A percentile compares a stretch with the other conserved stretches of the same genome.
Evolutionary conservation across 441 rosid genomes (phyloP).

Genomic region (Pelargonium myrrhifolium): DNA sequence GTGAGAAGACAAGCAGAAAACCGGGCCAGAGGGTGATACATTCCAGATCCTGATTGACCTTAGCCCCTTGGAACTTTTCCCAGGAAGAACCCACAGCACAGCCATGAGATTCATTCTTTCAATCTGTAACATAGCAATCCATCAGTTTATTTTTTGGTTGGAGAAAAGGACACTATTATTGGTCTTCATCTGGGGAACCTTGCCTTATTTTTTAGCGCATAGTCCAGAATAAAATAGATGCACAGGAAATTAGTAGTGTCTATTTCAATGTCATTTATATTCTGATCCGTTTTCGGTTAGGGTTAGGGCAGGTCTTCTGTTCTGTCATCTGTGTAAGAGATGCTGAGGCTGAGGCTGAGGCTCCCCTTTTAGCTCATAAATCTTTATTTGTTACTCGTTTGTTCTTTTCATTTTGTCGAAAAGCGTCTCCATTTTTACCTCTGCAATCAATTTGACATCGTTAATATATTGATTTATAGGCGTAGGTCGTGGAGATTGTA

Average conservation of each 20-base stretch:
- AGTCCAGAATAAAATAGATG: slow-evolving; percentile 26
- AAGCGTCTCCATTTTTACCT: slow-evolving; percentile 19
- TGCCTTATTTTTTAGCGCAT: slow-evolving; percentile 29
- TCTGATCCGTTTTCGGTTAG: background rate
- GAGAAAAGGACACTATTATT: slow-evolving; percentile 29
- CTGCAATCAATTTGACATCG: slow-evolving; percentile 21
- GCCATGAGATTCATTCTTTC: slow-evolving; percentile 58
- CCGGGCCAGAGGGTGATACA: slow-evolving; percentile 20
- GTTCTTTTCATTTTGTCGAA: slow-evolving; percentile 21
- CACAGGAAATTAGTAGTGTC: slow-evolving; percentile 17
- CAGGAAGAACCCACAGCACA: slow-evolving; percentile 25
- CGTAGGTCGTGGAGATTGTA: slow-evolving; percentile 44
- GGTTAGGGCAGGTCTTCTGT: slow-evolving; percentile 26
- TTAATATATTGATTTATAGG: slow-evolving; percentile 28
- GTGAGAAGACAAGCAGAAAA: slow-evolving; percentile 28
- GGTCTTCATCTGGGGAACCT: slow-evolving; percentile 31
- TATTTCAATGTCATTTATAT: slow-evolving; percentile 14
- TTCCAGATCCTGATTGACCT: slow-evolving; percentile 25
- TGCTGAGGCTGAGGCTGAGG: slow-evolving; percentile 13
- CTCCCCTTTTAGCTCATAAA: slow-evolving; percentile 26
- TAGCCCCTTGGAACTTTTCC: slow-evolving; percentile 20
- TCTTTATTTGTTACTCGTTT: slow-evolving; percentile 16
- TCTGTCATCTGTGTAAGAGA: too few relatives aligned
- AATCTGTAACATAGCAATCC: slow-evolving; percentile 55
- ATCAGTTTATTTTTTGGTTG: slow-evolving; percentile 38